These are phyloP conservation scores for Candida pseudoglaebosa DNA, from an alignment of 805 yeast genomes.

Conservation along the genomic window DNA sequence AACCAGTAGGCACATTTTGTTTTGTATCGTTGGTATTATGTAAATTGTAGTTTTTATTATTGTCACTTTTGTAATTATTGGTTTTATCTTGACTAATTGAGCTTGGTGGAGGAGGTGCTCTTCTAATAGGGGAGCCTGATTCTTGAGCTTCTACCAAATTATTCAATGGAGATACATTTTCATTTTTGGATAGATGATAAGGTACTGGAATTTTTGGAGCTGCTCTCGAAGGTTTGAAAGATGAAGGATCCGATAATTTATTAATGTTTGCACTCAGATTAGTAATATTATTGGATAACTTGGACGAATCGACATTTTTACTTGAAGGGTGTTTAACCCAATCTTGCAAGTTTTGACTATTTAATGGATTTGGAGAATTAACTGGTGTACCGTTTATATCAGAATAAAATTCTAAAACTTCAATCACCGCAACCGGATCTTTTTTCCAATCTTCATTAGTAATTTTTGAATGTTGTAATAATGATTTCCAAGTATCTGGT, in stretches of 20 bases:
- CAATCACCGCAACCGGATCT: constrained; percentile 62
- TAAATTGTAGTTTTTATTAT: constrained; percentile 3
- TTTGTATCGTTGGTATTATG: constrained; percentile 2
- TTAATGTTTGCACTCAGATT: constrained; percentile 4
- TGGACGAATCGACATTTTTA: constrained; percentile 6
- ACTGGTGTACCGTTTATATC: constrained; percentile 39
- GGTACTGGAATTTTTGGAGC: constrained; percentile 45
- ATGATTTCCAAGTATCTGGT: constrained; percentile 55
- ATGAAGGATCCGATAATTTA: constrained; percentile 2
- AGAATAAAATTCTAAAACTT: constrained; percentile 53
- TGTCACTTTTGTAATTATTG: constrained; percentile 7
- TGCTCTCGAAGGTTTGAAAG: constrained; percentile 33
- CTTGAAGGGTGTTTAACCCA: constrained; percentile 32
- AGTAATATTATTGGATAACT: neutral
- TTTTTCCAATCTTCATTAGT: constrained; percentile 60
- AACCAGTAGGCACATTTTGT: constrained; percentile 16
- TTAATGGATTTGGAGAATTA: constrained; percentile 18
- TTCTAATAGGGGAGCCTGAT: constrained; percentile 43
- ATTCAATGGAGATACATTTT: constrained; percentile 28
- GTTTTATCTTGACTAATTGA: constrained; percentile 2
- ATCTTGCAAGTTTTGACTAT: constrained; percentile 33
- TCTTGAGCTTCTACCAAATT: constrained; percentile 24
- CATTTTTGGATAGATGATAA: constrained; percentile 28
- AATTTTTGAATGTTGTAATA: constrained; percentile 55
- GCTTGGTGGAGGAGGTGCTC: constrained; percentile 55